Conservation (phyloP, 495 filamentous ascomycete genomes). For the Cairneyella variabilis region DNA sequence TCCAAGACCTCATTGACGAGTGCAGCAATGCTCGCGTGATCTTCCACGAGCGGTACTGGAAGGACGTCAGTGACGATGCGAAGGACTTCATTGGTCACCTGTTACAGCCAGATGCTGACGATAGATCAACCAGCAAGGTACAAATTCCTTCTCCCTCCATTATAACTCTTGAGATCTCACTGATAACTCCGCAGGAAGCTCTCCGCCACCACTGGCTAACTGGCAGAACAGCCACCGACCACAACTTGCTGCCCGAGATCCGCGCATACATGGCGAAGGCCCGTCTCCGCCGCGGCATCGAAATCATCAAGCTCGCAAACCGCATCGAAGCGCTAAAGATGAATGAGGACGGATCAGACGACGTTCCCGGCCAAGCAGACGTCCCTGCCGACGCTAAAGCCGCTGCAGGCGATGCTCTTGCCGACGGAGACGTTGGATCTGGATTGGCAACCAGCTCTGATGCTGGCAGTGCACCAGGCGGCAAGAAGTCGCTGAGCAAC, state of each 20-base stretch:
- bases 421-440: slow-evolving; percentile 29
- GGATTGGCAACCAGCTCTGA: slow-evolving; percentile 18
- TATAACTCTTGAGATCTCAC: not conserved
- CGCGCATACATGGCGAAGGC: slow-evolving; percentile 89
- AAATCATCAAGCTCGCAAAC: slow-evolving; percentile 94
- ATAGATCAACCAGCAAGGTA: slow-evolving; percentile 76
- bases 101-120: slow-evolving; percentile 71
- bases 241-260: slow-evolving; percentile 97
- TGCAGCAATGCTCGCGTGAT: slow-evolving; percentile 84
- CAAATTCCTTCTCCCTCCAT: slow-evolving; percentile 17
- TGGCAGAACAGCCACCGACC: slow-evolving; percentile 84
- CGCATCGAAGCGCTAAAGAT: slow-evolving; percentile 96
- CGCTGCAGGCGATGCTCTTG: slow-evolving; percentile 27
- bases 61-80: slow-evolving; percentile 91
- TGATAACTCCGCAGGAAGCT: slow-evolving; percentile 51
- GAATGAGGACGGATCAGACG: slow-evolving; percentile 84
- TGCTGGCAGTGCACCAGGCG: slow-evolving; percentile 29
- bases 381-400: slow-evolving; percentile 57
- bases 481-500: slow-evolving; percentile 67
- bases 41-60: slow-evolving; percentile 99
- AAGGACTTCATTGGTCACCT: slow-evolving; percentile 90
- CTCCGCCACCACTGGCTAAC: slow-evolving; percentile 86
- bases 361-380: slow-evolving; percentile 59
- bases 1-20: slow-evolving; percentile 93
- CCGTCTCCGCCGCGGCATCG: slow-evolving; percentile 88